Evolutionary conservation across 495 filamentous ascomycete species (phyloP).

Genomic region (Penicillium lividum): DNA sequence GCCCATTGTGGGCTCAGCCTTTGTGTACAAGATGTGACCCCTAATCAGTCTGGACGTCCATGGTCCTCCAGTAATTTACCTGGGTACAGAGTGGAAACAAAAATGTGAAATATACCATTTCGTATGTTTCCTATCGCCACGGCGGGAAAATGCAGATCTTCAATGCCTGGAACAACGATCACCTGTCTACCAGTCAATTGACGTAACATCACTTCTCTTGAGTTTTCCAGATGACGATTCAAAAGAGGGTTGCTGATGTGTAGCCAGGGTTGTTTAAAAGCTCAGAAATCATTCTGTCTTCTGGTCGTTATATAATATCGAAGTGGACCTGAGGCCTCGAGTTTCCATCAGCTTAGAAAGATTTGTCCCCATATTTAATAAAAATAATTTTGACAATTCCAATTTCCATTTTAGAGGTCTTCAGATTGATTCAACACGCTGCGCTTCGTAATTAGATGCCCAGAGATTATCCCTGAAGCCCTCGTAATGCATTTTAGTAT

Average conservation of each 20-base stretch:
- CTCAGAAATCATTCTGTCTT: neutral
- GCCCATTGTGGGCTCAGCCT: neutral
- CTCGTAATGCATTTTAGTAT: too few species aligned
- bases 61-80: neutral
- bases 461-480: neutral
- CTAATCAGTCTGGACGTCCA: too few species aligned
- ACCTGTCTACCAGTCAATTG: neutral
- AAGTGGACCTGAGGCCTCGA: neutral
- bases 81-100: neutral
- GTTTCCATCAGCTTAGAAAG: neutral
- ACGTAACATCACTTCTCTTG: neutral
- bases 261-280: neutral
- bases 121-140: neutral
- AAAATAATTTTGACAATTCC: too few species aligned
- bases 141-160: neutral
- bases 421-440: too few species aligned
- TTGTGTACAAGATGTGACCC: neutral
- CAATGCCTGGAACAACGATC: neutral
- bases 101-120: neutral
- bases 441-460: too few species aligned
- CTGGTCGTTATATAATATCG: neutral
- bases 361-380: neutral
- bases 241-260: neutral
- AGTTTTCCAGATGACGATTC: neutral
- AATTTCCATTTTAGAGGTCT: too few species aligned